These are phyloP conservation scores for Ophiostoma novo-ulmi DNA, from an alignment of 2,329 filamentous ascomycete species.

Conservation along the genomic window DNA sequence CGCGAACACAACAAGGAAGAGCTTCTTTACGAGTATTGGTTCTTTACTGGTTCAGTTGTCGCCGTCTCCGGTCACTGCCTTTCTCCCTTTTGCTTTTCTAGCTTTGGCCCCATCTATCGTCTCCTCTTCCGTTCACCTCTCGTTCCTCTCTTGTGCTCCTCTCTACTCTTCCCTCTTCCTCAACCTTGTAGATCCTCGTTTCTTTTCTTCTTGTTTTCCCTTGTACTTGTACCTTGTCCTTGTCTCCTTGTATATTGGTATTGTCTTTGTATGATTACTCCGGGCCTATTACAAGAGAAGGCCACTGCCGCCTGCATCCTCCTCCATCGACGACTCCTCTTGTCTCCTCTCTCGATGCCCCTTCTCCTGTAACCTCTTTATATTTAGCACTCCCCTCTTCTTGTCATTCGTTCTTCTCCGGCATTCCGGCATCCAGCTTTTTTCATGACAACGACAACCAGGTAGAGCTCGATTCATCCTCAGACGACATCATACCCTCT, in stretches of 20 bases:
- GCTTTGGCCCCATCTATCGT: background rate
- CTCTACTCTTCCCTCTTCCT: background rate
- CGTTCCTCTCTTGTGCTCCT: background rate
- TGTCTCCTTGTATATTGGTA: background rate
- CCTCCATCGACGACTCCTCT: background rate
- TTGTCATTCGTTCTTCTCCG: constrained; percentile 10
- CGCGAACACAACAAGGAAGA: constrained; percentile 14
- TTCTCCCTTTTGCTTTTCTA: constrained; percentile 11
- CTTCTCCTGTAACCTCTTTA: background rate
- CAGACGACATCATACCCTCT: background rate
- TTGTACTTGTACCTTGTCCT: background rate
- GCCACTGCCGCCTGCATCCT: background rate
- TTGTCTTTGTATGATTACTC: background rate
- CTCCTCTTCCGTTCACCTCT: constrained; percentile 1
- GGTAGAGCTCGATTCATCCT: background rate
- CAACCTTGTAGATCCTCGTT: constrained; percentile 2
- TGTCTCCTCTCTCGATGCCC: background rate
- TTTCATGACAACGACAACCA: background rate
- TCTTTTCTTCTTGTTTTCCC: constrained; percentile 10
- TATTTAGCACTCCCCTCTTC: constrained; percentile 3
- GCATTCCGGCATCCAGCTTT: background rate
- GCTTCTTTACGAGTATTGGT: background rate
- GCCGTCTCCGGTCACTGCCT: background rate
- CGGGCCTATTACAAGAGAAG: background rate
- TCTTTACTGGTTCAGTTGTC: constrained; percentile 3